Evolutionary conservation across 306 rosid genomes (phyloP), one percentile per base, ranked within the genome.

Genomic region (Fragaria vesca): DNA sequence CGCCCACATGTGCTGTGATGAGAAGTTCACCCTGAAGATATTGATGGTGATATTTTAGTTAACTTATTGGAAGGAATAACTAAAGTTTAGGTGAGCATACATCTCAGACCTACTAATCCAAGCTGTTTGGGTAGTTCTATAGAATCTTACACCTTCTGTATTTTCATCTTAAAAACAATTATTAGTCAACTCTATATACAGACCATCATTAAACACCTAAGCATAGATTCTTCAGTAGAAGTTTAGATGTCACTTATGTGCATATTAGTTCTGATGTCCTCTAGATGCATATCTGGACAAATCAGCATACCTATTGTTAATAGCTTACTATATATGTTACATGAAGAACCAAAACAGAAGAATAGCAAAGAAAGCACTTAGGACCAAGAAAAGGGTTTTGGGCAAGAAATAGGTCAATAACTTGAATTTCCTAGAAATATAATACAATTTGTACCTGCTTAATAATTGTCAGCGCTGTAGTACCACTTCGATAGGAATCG

Each of bases 381-480:
- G 16, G 38, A 61, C 1, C 67, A 12, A 61, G n/a, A 6, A 17
- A 30, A 34, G 43, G 45, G 24, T 32, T 5, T 17, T 65, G 8
- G 5, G n/a, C 70, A 34, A 8, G 68, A 62, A 28, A 24, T 26
- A 12, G 18, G 67, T 3, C 67, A 28, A 21, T 34, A 34, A 32
- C 18, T 15, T 34, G 17, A 7, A 69, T 4, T 24, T 6, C 12
- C n/a, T 42, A 36, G 32, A 32, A 32, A 32, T 17, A 18, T 50
- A 76, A 6, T 10, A 48, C 16, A 32, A 26, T 7, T 50, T 21
- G 2, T 12, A 94, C 98, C 97, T 94, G 97, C 77, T 88, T 94
- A 85, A 92, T 87, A n/a, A 92, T 78, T 55, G 96, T 86, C 86
- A 90, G 79, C 52, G 97, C 97, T 7, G 96, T 92, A 1, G 94